These are phyloP conservation scores for Thelonectria discophora DNA, from an alignment of 2,329 filamentous ascomycete genomes.

Conservation along the genomic window DNA sequence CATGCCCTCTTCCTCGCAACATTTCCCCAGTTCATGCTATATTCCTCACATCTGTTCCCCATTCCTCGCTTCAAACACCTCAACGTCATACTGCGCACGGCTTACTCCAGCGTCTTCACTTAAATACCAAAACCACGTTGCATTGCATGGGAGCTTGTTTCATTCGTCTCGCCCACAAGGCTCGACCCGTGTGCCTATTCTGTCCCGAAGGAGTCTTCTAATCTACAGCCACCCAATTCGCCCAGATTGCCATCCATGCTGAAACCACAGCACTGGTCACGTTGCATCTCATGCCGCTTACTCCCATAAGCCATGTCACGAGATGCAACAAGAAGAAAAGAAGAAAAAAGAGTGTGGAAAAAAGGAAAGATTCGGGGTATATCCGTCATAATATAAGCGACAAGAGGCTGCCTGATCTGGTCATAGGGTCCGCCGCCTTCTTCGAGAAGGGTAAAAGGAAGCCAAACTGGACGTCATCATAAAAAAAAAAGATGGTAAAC, in stretches of 20 bases:
- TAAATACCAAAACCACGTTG: constrained; percentile 21
- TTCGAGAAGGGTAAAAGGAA: constrained; percentile 32
- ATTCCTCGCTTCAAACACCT: not conserved
- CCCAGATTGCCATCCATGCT: constrained; percentile 24
- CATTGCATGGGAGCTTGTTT: constrained; percentile 16
- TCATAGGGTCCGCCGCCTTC: constrained; percentile 29
- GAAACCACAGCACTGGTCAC: constrained; percentile 14
- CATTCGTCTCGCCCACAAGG: constrained; percentile 23
- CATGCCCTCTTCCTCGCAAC: too few relatives aligned
- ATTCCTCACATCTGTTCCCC: constrained; percentile 8
- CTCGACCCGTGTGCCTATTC: constrained; percentile 20
- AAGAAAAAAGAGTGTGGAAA: constrained; percentile 31
- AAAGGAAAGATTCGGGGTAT: constrained; percentile 42
- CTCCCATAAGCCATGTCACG: constrained; percentile 15
- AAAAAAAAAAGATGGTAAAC: constrained; percentile 9
- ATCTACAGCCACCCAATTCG: constrained; percentile 17
- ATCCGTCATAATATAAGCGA: constrained; percentile 43
- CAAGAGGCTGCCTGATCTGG: constrained; percentile 34
- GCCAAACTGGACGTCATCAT: constrained; percentile 23
- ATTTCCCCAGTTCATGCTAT: constrained; percentile 8
- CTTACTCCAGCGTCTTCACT: not conserved
- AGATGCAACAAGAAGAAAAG: constrained; percentile 18
- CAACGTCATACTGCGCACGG: not conserved
- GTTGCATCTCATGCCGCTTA: constrained; percentile 28
- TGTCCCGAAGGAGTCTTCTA: constrained; percentile 23